phyloP scores from a whole-genome alignment of 2,329 filamentous ascomycete genomes.

The Phialophora verrucosa region DNA sequence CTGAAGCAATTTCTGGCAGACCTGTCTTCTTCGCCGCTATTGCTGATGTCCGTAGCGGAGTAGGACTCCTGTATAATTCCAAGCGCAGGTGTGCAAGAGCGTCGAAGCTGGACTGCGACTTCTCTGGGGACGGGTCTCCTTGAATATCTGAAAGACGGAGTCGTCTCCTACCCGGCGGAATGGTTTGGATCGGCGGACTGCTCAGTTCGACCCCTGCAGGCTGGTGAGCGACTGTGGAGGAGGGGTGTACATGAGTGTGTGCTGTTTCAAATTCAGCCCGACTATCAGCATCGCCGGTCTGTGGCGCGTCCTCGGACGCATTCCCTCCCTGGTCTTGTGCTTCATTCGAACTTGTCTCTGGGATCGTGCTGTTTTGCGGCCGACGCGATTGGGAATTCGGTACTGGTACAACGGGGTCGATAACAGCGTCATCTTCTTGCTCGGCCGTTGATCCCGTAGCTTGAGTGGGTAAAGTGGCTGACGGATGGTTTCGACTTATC shows the following conservation, averaged over 20 bases:
- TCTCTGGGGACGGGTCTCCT: constrained; percentile 30
- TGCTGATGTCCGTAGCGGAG: not conserved
- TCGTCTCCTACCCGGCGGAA: constrained; percentile 30
- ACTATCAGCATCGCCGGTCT: constrained; percentile 12
- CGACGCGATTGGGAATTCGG: constrained; percentile 10
- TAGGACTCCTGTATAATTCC: constrained; percentile 11
- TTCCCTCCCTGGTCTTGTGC: constrained; percentile 9
- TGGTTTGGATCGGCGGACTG: constrained; percentile 26
- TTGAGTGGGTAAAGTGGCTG: not conserved
- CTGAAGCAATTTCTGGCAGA: not conserved
- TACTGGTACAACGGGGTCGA: not conserved
- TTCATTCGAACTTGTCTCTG: constrained; percentile 35
- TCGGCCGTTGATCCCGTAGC: not conserved
- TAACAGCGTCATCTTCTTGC: not conserved
- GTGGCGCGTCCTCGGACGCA: not conserved
- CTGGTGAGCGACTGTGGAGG: constrained; percentile 7
- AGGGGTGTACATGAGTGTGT: constrained; percentile 23
- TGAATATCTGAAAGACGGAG: constrained; percentile 35
- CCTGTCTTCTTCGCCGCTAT: not conserved
- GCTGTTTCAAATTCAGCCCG: constrained; percentile 35
- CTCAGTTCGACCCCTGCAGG: constrained; percentile 18
- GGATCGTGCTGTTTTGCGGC: constrained; percentile 28
- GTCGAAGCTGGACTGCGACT: constrained; percentile 34
- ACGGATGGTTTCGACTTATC: not conserved
- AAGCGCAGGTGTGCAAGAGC: constrained; percentile 26